Percentiles rank a stretch among this genome's conserved stretches.
phyloP scores from a whole-genome alignment of 352 stramenopile genomes.

The Phytophthora brassicae region DNA sequence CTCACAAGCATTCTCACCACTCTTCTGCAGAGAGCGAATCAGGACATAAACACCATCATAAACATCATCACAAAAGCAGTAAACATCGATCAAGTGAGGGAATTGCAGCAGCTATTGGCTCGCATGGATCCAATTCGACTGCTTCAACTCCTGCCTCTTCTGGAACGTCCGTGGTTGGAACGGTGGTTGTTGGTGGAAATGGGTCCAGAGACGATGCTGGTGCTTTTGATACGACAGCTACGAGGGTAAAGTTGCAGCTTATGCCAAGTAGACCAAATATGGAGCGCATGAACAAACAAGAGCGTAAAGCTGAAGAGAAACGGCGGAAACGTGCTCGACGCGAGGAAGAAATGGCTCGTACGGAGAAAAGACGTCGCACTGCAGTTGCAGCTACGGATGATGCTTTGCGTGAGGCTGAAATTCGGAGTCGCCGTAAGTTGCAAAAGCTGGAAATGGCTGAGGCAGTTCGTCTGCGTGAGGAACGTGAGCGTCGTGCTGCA shows the following conservation, averaged over 20 bases:
- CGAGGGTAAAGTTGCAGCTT: conserved; percentile 66
- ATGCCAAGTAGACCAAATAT: conserved; percentile 59
- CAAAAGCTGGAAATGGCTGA: conserved; percentile 74
- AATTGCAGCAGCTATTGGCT: conserved; percentile 3
- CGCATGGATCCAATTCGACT: conserved; percentile 3
- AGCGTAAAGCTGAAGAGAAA: conserved; percentile 87
- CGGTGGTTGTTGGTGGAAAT: conserved; percentile 33
- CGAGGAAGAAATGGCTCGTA: conserved; percentile 78
- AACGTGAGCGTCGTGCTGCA: conserved; percentile 52
- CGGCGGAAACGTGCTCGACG: conserved; percentile 66
- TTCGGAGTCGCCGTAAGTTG: conserved; percentile 62
- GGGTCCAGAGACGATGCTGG: conserved; percentile 29
- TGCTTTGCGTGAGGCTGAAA: conserved; percentile 75
- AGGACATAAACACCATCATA: conserved; percentile 29
- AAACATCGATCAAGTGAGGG: conserved; percentile 19
- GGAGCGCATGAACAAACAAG: conserved; percentile 82
- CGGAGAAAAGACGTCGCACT: conserved; percentile 75
- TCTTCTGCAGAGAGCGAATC: conserved; percentile 13
- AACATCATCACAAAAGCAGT: conserved; percentile 34
- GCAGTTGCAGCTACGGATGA: conserved; percentile 80
- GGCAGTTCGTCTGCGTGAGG: conserved; percentile 59
- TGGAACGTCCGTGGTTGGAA: conserved; percentile 36
- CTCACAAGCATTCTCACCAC: conserved; percentile 23
- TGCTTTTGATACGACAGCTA: conserved; percentile 39
- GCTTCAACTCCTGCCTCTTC: conserved; percentile 4